A percentile compares a stretch with the other conserved stretches of the same genome.
Conservation (phyloP, 331 rosid genomes). For the Spiraea crenata region DNA sequence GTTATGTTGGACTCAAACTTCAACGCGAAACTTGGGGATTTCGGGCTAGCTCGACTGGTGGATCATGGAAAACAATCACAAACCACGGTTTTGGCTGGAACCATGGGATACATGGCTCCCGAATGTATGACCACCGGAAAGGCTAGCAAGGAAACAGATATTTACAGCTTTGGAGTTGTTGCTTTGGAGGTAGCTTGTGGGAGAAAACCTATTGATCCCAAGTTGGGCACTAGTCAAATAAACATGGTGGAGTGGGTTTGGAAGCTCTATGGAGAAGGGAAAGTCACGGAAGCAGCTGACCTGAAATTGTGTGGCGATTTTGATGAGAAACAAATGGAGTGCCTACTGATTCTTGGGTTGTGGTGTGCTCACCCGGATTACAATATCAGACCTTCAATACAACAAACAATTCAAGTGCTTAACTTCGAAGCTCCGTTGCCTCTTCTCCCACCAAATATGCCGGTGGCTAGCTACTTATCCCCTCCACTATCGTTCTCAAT, state of each 20-base stretch:
- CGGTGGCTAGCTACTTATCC: slow-evolving; percentile 13
- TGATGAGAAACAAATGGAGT: slow-evolving; percentile 3
- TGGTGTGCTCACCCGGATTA: slow-evolving; percentile 33
- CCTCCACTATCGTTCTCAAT: neutral
- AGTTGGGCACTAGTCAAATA: neutral
- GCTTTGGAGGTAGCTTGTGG: neutral
- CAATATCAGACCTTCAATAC: slow-evolving; percentile 15
- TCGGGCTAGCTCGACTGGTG: slow-evolving; percentile 13
- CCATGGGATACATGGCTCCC: neutral
- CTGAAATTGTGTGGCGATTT: neutral
- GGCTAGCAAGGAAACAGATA: neutral
- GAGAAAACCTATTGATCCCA: neutral
- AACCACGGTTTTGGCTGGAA: neutral
- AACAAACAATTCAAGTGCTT: slow-evolving; percentile 9
- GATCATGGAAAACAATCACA: neutral
- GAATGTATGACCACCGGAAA: slow-evolving; percentile 11
- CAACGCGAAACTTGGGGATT: slow-evolving; percentile 28
- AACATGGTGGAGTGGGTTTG: slow-evolving; percentile 6
- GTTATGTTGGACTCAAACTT: slow-evolving; percentile 31
- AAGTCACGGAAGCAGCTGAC: neutral
- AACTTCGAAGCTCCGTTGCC: slow-evolving; percentile 23
- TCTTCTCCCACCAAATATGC: slow-evolving; percentile 11
- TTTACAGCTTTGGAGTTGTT: neutral
- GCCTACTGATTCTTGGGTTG: slow-evolving; percentile 9
- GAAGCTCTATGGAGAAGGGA: slow-evolving; percentile 2